Conservation (phyloP, 495 filamentous ascomycete species). For the Darksidea phi region DNA sequence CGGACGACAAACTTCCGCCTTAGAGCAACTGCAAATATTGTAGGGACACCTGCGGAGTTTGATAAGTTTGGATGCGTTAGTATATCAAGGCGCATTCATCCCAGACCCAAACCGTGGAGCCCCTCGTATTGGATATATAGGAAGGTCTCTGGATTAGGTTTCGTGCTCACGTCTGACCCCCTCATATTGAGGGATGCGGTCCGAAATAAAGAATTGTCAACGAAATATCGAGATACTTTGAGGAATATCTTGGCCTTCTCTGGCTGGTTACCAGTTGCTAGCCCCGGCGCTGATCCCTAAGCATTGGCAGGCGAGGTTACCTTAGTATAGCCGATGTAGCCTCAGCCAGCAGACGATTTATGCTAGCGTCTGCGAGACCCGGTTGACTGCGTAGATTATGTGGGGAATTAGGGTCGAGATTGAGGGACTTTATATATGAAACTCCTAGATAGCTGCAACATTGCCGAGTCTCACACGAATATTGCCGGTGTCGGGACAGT, state of each 20-base stretch:
- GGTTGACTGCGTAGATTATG: background rate
- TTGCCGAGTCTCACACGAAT: slow-evolving; percentile 6
- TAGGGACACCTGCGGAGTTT: background rate
- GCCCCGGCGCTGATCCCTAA: slow-evolving; percentile 8
- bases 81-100: slow-evolving; percentile 1
- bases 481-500: slow-evolving; percentile 9
- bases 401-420: background rate
- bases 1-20: background rate
- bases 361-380: slow-evolving; percentile 10
- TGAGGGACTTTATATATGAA: slow-evolving; percentile 21
- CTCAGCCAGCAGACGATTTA: slow-evolving; percentile 9
- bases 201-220: background rate
- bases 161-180: background rate
- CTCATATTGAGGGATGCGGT: slow-evolving; percentile 2
- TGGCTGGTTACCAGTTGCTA: background rate
- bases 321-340: slow-evolving; percentile 20
- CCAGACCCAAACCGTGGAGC: background rate
- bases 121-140: slow-evolving; percentile 4
- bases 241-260: background rate
- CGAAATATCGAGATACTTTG: slow-evolving; percentile 4
- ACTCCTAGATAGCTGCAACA: slow-evolving; percentile 11
- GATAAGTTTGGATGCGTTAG: background rate
- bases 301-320: slow-evolving; percentile 8
- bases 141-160: background rate
- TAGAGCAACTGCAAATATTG: background rate